Base-by-base conservation (phyloP, 352 stramenopile species). In the Albugo candida region DNA sequence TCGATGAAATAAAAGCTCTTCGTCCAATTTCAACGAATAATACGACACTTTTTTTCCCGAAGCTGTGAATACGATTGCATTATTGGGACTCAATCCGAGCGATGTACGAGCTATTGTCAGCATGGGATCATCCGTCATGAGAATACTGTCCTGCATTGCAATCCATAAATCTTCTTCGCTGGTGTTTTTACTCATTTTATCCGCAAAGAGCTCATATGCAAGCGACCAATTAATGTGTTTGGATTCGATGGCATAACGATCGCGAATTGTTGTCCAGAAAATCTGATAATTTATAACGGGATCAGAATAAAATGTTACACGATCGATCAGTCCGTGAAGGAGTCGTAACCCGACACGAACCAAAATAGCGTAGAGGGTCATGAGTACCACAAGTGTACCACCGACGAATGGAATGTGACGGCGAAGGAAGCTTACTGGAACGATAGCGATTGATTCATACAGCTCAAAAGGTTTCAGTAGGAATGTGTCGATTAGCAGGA, bases 131-230 rank as follows among this genome's bases (percentile, higher is more conserved):
- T 77, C 72, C 44, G 69, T 82, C 3, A 89, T 49, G 19, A 64
- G 70, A 21, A 84, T 58, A 54, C 67, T 83, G 34, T 84, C 73
- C 19, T 83, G 69, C 10, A 86, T 56, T 24, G 76, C 71, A 42
- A 85, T 71, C 71, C 72, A 85, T 12, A 89, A 56, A 41, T 89
- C 76, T 34, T 89, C 72, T 36, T 89, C 73, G 46, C 65, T 83
- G 0, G 73, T 89, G 5, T 57, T 48, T 0, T 56, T 49, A 41
- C 68, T 51, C 16, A 89, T 70, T 31, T 69, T 54, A 44, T 81
- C 67, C 47, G 73, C 76, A 51, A 80, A 89, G 18, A 89, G 59
- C 24, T 72, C 65, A 43, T 74, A 72, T 27, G 85, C 70, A 13
- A 82, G 64, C 19, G 57, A 48, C 76, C 76, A 89, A 47, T 86